phyloP scores from a whole-genome alignment of 148 eudicot genomes.

The Camellia lanceoleosa region DNA sequence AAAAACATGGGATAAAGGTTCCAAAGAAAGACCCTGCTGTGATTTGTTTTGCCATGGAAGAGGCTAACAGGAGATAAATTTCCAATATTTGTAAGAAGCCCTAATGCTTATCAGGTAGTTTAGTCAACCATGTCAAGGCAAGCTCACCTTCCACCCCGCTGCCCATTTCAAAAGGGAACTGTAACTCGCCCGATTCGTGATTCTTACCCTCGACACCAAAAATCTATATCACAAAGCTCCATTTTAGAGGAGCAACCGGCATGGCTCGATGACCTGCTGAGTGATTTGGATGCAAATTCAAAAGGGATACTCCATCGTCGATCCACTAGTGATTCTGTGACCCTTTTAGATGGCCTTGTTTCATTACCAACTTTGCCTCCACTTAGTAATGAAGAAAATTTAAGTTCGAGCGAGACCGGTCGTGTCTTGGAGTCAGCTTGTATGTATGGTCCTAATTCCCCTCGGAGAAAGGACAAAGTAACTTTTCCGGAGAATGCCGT shows the following conservation, averaged over 20 bases:
- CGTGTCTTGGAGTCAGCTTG: constrained; percentile 39
- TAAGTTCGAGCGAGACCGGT: constrained; percentile 25
- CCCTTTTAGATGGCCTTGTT: constrained; percentile 38
- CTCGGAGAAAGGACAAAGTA: constrained; percentile 42
- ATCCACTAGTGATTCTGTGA: constrained; percentile 55
- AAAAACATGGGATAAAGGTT: constrained; percentile 14
- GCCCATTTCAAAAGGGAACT: constrained; percentile 48
- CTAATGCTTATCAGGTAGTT: not conserved
- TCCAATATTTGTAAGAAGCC: not conserved
- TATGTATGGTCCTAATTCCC: constrained; percentile 74
- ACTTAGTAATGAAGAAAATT: constrained; percentile 21
- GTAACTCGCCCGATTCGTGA: constrained; percentile 14
- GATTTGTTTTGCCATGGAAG: not conserved
- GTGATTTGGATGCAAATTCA: constrained; percentile 40
- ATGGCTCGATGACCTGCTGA: constrained; percentile 65
- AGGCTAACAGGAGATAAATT: not conserved
- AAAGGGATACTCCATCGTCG: constrained; percentile 33
- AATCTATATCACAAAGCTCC: constrained; percentile 49
- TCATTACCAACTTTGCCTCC: constrained; percentile 19
- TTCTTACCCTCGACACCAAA: constrained; percentile 36
- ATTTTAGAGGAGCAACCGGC: constrained; percentile 48
- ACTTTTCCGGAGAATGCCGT: constrained; percentile 38
- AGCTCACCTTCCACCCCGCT: constrained; percentile 75
- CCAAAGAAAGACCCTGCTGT: not conserved
- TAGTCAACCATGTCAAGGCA: constrained; percentile 52